Base-by-base conservation (phyloP, 352 stramenopile genomes). In the Peronospora belbahrii region DNA sequence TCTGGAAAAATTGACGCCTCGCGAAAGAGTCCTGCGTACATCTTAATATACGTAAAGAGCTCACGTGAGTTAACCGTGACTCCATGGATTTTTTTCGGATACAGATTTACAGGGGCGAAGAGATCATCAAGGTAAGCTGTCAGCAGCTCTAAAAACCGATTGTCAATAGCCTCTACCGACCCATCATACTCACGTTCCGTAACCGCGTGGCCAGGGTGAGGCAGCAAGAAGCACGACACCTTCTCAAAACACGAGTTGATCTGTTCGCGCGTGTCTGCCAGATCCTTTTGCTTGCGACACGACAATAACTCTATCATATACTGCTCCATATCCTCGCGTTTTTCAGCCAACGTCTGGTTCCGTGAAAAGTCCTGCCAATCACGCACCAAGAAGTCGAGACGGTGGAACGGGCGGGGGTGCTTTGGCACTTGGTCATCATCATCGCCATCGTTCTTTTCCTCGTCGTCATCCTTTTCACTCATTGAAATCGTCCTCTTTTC, bases 281-380 rank as follows among this genome's bases (percentile, higher is more conserved):
- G 47, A 64, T 99, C 96, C 45, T 96, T 92, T 42, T 97, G 88
- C 56, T 92, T 90, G 19, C 95, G 83, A 32, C 92, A 88, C 15
- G 75, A 79, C 14, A 98, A 75, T 17, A 98, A 67, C 42, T 97
- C 79, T 33, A 87, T 67, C 58, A 97, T 85, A 62, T 98, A 98
- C 46, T 83, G 65, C 39, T 88, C 70, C 93, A 98, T 98, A 68
- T 97, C 85, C 24, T 88, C 72, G 38, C 88, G 74, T 52, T 95
- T 94, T 53, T 94, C 81, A 9, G 80, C 69, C 38, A 96, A 48
- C 49, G 63, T 97, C 75, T 80, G 85, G 62, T 70, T 97, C 28
- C 79, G 68, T n/a, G 75, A 94, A 56, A 98, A 98, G 55, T 98
- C 94, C 63, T 98, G 94, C 94, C 95, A 99, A 74, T 99, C 96